These are phyloP conservation scores for Curvularia verruculosa DNA, from an alignment of 2,329 filamentous ascomycete species.

Conservation along the genomic window DNA sequence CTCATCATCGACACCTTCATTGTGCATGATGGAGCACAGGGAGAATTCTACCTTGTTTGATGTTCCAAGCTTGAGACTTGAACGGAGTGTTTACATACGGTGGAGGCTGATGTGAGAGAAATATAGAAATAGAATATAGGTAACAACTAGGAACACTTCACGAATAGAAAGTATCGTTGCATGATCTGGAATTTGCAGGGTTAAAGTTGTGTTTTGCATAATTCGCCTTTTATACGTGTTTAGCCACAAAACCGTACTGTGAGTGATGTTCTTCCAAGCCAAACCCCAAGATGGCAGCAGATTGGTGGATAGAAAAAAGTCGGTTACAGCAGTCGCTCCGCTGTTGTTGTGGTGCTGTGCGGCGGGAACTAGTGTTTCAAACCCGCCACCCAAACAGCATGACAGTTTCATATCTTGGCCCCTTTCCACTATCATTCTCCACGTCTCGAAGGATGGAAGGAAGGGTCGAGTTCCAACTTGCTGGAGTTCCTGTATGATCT, in stretches of 20 bases:
- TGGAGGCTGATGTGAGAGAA: not conserved
- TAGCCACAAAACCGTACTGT: not conserved
- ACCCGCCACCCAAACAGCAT: constrained; percentile 14
- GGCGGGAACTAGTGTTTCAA: constrained; percentile 14
- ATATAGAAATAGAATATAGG: not conserved
- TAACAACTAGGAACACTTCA: not conserved
- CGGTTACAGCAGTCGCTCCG: not conserved
- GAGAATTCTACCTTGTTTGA: not conserved
- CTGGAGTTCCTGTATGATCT: constrained; percentile 20
- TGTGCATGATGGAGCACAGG: not conserved
- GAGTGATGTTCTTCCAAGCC: no score
- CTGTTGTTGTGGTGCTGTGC: not conserved
- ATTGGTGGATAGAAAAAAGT: not conserved
- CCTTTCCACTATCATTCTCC: not conserved
- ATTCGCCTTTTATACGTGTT: not conserved
- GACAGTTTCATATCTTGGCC: constrained; percentile 11
- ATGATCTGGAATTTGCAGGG: not conserved
- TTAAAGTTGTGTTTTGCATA: not conserved
- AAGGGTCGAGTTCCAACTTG: not conserved
- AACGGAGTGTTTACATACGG: not conserved
- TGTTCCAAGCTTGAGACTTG: not conserved
- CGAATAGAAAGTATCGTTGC: not conserved
- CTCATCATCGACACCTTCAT: not conserved
- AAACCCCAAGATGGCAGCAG: not conserved
- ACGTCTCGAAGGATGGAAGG: constrained; percentile 8